A percentile compares a stretch with the other conserved stretches of the same genome.
phyloP scores from a whole-genome alignment of 371 early-diverging fungal species.

The Dinochytrium kinnereticum region DNA sequence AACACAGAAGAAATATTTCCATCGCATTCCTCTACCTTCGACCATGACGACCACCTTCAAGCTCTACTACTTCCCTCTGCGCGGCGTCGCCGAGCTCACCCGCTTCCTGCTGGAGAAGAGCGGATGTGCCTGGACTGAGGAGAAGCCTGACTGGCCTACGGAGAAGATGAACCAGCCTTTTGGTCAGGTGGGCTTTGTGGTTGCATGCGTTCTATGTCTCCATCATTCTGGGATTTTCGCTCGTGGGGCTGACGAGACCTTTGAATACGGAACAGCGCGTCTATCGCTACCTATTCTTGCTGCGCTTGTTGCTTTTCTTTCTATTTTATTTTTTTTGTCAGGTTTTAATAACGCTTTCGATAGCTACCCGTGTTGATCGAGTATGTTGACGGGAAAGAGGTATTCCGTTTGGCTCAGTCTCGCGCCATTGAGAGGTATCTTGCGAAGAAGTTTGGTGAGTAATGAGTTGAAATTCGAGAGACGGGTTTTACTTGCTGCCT shows the following conservation, averaged over 20 bases:
- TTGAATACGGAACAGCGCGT: no score
- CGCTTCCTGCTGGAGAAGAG: constrained; percentile 32
- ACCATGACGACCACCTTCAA: constrained; percentile 2
- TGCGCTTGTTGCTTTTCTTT: neutral
- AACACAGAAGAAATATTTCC: no score
- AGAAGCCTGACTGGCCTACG: constrained; percentile 18
- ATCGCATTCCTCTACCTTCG: no score
- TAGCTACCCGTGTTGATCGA: constrained; percentile 58
- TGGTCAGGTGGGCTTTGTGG: constrained; percentile 41
- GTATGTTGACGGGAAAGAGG: constrained; percentile 39
- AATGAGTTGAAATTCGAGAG: no score
- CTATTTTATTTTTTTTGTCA: neutral
- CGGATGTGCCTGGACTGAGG: constrained; percentile 23
- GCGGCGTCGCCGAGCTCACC: constrained; percentile 46
- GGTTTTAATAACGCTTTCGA: neutral
- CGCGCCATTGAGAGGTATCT: constrained; percentile 59
- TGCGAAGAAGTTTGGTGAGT: constrained; percentile 39
- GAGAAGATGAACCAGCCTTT: constrained; percentile 55
- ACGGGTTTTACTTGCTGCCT: no score
- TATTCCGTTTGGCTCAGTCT: constrained; percentile 50
- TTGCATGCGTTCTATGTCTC: no score
- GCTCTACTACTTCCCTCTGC: constrained; percentile 44
- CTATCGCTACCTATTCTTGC: neutral
- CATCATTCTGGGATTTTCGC: no score
- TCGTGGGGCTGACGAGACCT: no score